Evolutionary conservation across 495 filamentous ascomycete genomes (phyloP), one percentile per base, ranked within the genome.

Genomic region (Parmelia sp.): DNA sequence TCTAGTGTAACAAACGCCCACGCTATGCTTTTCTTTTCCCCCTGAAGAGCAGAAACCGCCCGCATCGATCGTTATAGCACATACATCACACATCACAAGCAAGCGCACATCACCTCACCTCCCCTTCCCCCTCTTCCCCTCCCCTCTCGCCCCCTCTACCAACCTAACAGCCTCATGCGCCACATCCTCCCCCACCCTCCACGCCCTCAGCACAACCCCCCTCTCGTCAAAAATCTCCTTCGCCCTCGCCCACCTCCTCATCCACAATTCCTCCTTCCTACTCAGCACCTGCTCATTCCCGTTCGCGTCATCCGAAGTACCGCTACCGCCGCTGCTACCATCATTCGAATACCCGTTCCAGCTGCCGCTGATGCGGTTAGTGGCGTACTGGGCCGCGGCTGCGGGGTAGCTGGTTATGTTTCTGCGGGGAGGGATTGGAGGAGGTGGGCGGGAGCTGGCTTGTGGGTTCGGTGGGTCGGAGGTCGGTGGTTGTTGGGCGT

Each of bases 231-330:
- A 80, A 11, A 87, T 75, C 37, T 87, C 81, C 62, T 88, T 84
- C 2, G 95, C 94, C 11, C 85, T 77, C 65, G 83, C 84, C 84
- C 92, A 90, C 58, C 95, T 78, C 62, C 87, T 82, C 61, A 80
- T 76, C 95, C 95, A 99, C 29, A 95, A 71, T 57, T 91, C 87
- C 61, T 96, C 82, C 40, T 91, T 90, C 71, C 92, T 95, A 67
- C 86, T 93, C 15, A 82, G 21, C 53, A 69, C n/a, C 56, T 49
- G 44, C 4, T 56, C 58, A 17, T 47, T 47, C 25, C 62, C 37
- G 17, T 56, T 65, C 56, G 40, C 68, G 56, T 62, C 68, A 55
- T 61, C 58, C 17, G 61, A 40, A 45, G 40, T 60, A 40, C 61
- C 62, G 37, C 62, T 40, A 57, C 65, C 42, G 7, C 44, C 57